Evolutionary conservation across 164 flowering plant genomes (phyloP).

Genomic region (Aristolochia californica): DNA sequence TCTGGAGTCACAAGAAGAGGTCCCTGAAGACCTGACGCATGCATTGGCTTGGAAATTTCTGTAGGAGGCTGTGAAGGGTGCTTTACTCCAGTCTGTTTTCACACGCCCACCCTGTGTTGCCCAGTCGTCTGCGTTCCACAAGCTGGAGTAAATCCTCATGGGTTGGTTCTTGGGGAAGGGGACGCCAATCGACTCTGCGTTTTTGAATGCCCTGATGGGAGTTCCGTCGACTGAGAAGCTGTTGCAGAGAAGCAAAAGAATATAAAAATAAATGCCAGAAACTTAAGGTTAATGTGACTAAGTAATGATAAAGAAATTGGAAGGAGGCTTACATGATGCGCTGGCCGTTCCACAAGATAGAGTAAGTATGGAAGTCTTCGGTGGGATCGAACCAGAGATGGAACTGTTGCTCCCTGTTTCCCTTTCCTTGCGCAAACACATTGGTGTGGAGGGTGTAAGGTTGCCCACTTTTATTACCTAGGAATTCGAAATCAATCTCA

Average conservation of each 20-base stretch:
- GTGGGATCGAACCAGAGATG: slow-evolving; percentile 69
- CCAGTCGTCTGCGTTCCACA: slow-evolving; percentile 18
- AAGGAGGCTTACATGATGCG: slow-evolving; percentile 32
- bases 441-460: slow-evolving; percentile 63
- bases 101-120: slow-evolving; percentile 18
- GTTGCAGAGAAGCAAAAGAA: too few relatives aligned
- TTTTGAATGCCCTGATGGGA: slow-evolving; percentile 17
- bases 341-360: slow-evolving; percentile 40
- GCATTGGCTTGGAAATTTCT: slow-evolving; percentile 13
- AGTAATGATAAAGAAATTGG: too few relatives aligned
- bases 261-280: not conserved
- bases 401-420: slow-evolving; percentile 49
- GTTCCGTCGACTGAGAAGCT: slow-evolving; percentile 16
- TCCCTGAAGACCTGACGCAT: slow-evolving; percentile 3
- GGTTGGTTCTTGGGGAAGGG: slow-evolving; percentile 14
- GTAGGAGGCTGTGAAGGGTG: slow-evolving; percentile 17
- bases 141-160: slow-evolving; percentile 12
- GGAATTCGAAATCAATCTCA: slow-evolving; percentile 58
- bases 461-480: slow-evolving; percentile 48
- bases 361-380: slow-evolving; percentile 35
- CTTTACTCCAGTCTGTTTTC: slow-evolving; percentile 18
- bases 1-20: slow-evolving; percentile 8
- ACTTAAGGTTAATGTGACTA: too few relatives aligned
- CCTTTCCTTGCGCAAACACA: slow-evolving; percentile 43
- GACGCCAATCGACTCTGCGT: slow-evolving; percentile 10